A percentile compares a stretch with the other conserved stretches of the same genome.
Conservation (phyloP, 192 early-diverging fungal species). For the Pilobolus umbonatus region DNA sequence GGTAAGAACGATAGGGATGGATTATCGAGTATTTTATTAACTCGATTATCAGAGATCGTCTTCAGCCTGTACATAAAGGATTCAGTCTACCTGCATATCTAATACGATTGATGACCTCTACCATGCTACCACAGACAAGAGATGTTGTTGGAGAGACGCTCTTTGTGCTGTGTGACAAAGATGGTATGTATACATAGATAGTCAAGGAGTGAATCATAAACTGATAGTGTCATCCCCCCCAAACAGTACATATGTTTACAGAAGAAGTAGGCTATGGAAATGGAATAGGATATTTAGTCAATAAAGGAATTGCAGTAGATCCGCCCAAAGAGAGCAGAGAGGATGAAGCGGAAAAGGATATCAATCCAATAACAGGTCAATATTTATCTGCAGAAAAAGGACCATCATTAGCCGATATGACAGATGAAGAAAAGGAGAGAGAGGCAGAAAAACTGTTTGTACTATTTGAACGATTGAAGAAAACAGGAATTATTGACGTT, state of each 20-base stretch:
- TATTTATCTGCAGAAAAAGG: slow-evolving; percentile 41
- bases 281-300: slow-evolving; percentile 85
- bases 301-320: slow-evolving; percentile 58
- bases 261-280: slow-evolving; percentile 88
- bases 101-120: slow-evolving; percentile 66
- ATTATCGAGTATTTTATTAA: slow-evolving; percentile 7
- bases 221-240: background rate
- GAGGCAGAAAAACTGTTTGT: slow-evolving; percentile 92
- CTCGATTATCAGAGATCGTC: slow-evolving; percentile 54
- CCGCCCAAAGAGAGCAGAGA: slow-evolving; percentile 30
- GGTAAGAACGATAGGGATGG: slow-evolving; percentile 40
- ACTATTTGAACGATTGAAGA: slow-evolving; percentile 89
- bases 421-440: slow-evolving; percentile 93
- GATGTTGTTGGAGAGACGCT: slow-evolving; percentile 61
- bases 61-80: slow-evolving; percentile 63
- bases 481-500: slow-evolving; percentile 84
- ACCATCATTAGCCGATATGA: slow-evolving; percentile 72
- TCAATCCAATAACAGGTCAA: slow-evolving; percentile 93
- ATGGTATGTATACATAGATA: slow-evolving; percentile 43
- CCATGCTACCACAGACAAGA: slow-evolving; percentile 51
- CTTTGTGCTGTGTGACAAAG: slow-evolving; percentile 63
- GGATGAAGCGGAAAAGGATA: slow-evolving; percentile 5
- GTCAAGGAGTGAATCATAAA: background rate
- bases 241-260: slow-evolving; percentile 54
- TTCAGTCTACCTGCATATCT: slow-evolving; percentile 53